Base-by-base conservation (phyloP, 2,329 filamentous ascomycete species). In the Colletotrichum gloeosporioides region DNA sequence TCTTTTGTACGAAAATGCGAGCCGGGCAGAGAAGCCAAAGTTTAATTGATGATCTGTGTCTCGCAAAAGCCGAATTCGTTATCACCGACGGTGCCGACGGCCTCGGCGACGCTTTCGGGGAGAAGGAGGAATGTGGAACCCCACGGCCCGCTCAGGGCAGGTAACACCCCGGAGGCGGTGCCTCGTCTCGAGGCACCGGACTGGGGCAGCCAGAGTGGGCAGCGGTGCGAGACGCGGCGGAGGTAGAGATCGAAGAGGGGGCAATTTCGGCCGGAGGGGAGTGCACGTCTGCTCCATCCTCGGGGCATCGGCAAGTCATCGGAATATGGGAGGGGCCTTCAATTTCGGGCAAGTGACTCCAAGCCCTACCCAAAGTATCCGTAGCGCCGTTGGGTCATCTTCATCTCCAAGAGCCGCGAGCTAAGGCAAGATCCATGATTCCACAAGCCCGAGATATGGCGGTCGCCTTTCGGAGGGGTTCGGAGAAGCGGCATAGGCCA, bases 241-340 rank as follows among this genome's bases (percentile, higher is more conserved):
- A 57, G 53, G n/a, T 18, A 25, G 22, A 29, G n/a, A 22, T 69
- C 6, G 36, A 66, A 27, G 29, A 36, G 5, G 39, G n/a, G 44
- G 69, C 9, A 31, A 31, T 13, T 16, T 73, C 63, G 73, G 70
- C 64, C 73, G 73, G 63, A 76, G 34, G 73, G 64, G 59, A 59
- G 22, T 25, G 59, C 18, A 31, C 31, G 2, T 62, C 18, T 62
- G 31, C 59, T 31, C 59, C 44, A 34, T 29, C 7, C n/a, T 76
- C 57, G 64, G 64, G 63, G 59, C 70, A 71, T 73, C 69, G 73
- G 70, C 32, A 73, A 64, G 29, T 44, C 25, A 57, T 76, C 70
- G 64, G 73, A 27, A 39, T 73, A 59, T 62, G 29, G 57, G 25
- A 27, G 53, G 63, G 36, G 53, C 39, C 39, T 32, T 0, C 27